Percentiles rank a stretch among this genome's conserved stretches.
Evolutionary conservation across 208 protist genomes (phyloP).

Genomic region (Porcisia hertigi): DNA sequence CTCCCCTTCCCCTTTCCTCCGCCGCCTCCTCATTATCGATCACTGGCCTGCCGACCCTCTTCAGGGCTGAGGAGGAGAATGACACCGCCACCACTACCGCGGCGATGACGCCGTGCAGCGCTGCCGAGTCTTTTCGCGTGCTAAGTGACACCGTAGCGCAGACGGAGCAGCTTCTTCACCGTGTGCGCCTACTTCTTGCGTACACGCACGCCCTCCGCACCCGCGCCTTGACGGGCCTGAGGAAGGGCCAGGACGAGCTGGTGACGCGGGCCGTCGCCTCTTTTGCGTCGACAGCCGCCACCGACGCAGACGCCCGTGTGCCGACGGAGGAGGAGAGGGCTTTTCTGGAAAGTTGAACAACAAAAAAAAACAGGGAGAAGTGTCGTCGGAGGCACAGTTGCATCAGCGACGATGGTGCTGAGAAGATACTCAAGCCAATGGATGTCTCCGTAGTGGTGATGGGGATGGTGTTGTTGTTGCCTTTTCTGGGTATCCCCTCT

Average conservation of each 20-base stretch:
- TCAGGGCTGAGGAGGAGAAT: slow-evolving; percentile 16
- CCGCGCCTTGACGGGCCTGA: slow-evolving; percentile 22
- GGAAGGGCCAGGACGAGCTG: slow-evolving; percentile 15
- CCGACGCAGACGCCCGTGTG: slow-evolving; percentile 15
- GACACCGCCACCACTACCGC: slow-evolving; percentile 6
- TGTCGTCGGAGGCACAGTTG: not conserved
- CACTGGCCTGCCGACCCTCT: slow-evolving; percentile 17
- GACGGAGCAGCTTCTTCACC: slow-evolving; percentile 25
- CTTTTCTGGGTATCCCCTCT: not conserved
- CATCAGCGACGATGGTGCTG: not conserved
- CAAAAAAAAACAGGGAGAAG: not conserved
- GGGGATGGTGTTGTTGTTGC: not conserved
- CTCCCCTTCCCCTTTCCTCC: too few relatives aligned
- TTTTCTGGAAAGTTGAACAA: slow-evolving; percentile 19
- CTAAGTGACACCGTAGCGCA: slow-evolving; percentile 16
- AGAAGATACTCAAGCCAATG: not conserved
- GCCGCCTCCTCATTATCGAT: not conserved
- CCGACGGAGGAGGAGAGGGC: slow-evolving; percentile 28
- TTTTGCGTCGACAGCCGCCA: slow-evolving; percentile 7
- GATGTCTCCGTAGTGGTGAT: not conserved
- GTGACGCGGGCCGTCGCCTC: slow-evolving; percentile 15
- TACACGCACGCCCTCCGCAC: slow-evolving; percentile 29
- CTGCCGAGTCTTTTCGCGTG: slow-evolving; percentile 14
- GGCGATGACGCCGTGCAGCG: slow-evolving; percentile 10
- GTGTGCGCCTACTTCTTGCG: slow-evolving; percentile 23